Percentiles rank a stretch among this genome's conserved stretches.
These are phyloP conservation scores for Aotearoamyces nothofagi DNA, from an alignment of 2,329 filamentous ascomycete genomes.

Conservation along the genomic window DNA sequence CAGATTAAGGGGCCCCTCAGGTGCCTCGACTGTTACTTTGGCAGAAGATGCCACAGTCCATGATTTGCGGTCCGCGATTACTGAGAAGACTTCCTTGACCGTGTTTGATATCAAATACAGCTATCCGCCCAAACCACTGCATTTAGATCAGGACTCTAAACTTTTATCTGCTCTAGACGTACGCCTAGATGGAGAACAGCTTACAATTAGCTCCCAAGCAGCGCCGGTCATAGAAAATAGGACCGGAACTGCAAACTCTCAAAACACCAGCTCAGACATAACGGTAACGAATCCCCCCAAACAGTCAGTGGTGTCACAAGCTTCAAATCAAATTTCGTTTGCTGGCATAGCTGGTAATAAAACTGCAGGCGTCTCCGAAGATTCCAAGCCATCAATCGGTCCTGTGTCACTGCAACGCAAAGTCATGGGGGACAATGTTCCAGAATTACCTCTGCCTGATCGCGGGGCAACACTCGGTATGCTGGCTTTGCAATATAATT, in stretches of 20 bases:
- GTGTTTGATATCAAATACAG: conserved; percentile 71
- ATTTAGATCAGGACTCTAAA: conserved; percentile 33
- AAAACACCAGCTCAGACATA: background rate
- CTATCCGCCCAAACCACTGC: conserved; percentile 61
- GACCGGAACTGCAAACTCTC: background rate
- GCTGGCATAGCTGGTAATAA: conserved; percentile 4
- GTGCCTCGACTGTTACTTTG: conserved; percentile 55
- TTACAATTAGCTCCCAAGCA: conserved; percentile 33
- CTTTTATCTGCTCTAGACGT: conserved; percentile 39
- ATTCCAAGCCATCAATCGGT: background rate
- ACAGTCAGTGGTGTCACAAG: background rate
- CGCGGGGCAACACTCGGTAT: conserved; percentile 35
- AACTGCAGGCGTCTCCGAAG: background rate
- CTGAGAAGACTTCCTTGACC: conserved; percentile 45
- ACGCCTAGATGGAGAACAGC: conserved; percentile 51
- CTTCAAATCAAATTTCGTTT: conserved; percentile 6
- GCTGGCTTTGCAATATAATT: conserved; percentile 22
- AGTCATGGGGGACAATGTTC: conserved; percentile 17
- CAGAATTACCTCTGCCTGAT: conserved; percentile 27
- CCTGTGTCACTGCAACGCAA: conserved; percentile 15
- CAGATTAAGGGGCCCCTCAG: conserved; percentile 59
- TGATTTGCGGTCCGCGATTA: conserved; percentile 44
- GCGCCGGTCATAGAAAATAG: background rate
- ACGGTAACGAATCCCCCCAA: background rate
- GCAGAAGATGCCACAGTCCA: conserved; percentile 50